These are phyloP conservation scores for Venturia oleaginea DNA, from an alignment of 2,329 filamentous ascomycete genomes.

Conservation along the genomic window DNA sequence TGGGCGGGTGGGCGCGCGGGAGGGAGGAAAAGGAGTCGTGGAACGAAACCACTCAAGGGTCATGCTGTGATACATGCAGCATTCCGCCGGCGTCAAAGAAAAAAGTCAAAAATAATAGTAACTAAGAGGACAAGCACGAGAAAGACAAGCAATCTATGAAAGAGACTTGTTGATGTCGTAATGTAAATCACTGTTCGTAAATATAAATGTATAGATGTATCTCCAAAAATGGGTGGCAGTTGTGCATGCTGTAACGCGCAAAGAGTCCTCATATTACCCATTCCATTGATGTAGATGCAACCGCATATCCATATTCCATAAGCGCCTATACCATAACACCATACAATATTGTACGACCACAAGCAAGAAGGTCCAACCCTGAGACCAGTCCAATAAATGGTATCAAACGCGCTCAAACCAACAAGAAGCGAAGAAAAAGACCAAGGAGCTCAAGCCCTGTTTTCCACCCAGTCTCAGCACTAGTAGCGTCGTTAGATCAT, in stretches of 20 bases:
- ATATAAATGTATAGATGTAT: neutral
- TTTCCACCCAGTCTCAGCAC: neutral
- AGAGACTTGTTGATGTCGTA: too few relatives aligned
- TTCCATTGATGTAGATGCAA: neutral
- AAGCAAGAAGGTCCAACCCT: neutral
- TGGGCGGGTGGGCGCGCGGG: neutral
- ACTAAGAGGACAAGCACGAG: too few relatives aligned
- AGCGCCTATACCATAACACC: neutral
- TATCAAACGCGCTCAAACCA: slow-evolving; percentile 1
- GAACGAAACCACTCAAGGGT: neutral
- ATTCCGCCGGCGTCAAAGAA: neutral
- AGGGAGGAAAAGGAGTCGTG: neutral
- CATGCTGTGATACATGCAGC: neutral
- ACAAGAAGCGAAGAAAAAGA: neutral
- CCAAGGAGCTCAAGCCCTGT: neutral
- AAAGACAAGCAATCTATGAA: neutral
- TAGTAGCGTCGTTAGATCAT: neutral
- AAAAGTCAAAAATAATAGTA: neutral
- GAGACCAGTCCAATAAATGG: neutral
- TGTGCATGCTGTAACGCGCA: neutral
- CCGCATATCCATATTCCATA: neutral
- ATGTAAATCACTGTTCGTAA: neutral
- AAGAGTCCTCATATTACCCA: neutral
- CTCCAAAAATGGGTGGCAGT: neutral
- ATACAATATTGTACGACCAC: neutral